Percentiles rank a stretch among this genome's conserved stretches.
These are phyloP conservation scores for Thalassiosira sp. DNA, from an alignment of 352 stramenopile genomes.

Conservation along the genomic window DNA sequence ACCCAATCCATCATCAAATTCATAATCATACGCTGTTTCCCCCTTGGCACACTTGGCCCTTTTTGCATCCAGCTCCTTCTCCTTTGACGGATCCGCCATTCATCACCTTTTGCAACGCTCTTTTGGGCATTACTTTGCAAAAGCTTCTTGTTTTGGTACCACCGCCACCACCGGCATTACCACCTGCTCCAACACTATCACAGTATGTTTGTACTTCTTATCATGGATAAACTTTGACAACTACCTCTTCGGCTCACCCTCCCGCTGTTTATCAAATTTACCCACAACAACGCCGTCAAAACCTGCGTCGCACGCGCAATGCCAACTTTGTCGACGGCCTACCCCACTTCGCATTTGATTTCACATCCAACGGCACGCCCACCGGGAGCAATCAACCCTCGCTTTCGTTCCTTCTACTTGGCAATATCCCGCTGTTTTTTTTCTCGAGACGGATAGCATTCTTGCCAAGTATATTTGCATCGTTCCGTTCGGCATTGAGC, in stretches of 20 bases:
- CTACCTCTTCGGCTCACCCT: conserved; percentile 88
- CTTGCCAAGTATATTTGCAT: conserved; percentile 59
- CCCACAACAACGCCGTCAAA: conserved; percentile 91
- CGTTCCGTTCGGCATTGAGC: conserved; percentile 80
- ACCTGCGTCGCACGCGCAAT: conserved; percentile 89
- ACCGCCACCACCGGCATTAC: conserved; percentile 25
- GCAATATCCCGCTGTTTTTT: conserved; percentile 30
- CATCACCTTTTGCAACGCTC: conserved; percentile 70
- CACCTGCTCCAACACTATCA: conserved; percentile 47
- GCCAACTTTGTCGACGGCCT: conserved; percentile 89
- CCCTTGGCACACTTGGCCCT: conserved; percentile 73
- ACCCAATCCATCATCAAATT: conserved; percentile 79
- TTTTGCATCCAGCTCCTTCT: conserved; percentile 67
- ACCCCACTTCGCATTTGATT: conserved; percentile 82
- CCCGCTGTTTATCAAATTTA: conserved; percentile 92
- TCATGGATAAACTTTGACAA: conserved; percentile 71
- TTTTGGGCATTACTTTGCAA: conserved; percentile 56
- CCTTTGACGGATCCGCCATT: conserved; percentile 59
- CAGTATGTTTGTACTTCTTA: conserved; percentile 76
- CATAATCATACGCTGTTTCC: conserved; percentile 82
- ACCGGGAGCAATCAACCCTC: conserved; percentile 63
- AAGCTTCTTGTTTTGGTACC: conserved; percentile 56
- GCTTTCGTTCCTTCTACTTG: conserved; percentile 52
- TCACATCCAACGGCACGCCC: conserved; percentile 91
- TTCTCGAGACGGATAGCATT: conserved; percentile 33